Evolutionary conservation across 768 basidiomycete genomes (phyloP).

Genomic region (Suillus paluster): DNA sequence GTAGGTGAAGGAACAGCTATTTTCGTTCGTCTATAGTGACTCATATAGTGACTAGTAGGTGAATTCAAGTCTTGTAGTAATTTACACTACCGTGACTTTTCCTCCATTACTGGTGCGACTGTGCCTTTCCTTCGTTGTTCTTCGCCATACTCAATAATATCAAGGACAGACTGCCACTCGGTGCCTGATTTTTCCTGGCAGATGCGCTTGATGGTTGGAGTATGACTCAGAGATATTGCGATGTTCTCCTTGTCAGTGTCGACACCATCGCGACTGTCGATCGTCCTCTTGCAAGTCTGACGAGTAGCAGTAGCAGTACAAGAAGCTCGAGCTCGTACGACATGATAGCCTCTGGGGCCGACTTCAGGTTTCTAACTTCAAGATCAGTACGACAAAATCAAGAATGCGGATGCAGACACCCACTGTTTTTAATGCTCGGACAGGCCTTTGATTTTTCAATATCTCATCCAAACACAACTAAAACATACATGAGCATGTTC

Average conservation of each 20-base stretch:
- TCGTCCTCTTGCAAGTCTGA: neutral
- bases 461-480: too few relatives aligned
- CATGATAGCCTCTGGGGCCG: neutral
- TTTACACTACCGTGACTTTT: neutral
- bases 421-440: too few relatives aligned
- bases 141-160: neutral
- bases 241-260: neutral
- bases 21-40: neutral
- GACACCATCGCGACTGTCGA: neutral
- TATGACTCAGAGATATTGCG: neutral
- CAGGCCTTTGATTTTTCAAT: too few relatives aligned
- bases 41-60: neutral
- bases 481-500: too few relatives aligned
- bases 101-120: neutral
- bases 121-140: neutral
- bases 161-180: neutral
- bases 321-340: neutral
- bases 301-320: too few relatives aligned
- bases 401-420: too few relatives aligned
- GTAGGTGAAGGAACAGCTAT: too few relatives aligned
- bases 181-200: neutral
- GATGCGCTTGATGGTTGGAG: neutral
- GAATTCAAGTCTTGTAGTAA: neutral
- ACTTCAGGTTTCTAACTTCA: neutral
- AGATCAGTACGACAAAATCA: neutral